phyloP scores from a whole-genome alignment of 352 stramenopile species.

The Globisporangium cystogenes region DNA sequence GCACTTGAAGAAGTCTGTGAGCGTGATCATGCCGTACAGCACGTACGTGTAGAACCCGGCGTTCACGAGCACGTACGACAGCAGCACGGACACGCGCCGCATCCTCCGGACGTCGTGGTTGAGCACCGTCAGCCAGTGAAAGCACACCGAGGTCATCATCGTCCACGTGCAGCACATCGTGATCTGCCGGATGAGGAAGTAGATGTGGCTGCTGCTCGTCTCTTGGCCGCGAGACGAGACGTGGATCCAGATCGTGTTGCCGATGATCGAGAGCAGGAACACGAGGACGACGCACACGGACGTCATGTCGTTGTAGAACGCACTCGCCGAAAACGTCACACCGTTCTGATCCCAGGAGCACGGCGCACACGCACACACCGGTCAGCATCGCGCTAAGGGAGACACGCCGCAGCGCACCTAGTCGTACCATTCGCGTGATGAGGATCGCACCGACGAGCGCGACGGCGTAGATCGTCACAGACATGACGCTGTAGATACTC shows the following conservation, averaged over 20 bases:
- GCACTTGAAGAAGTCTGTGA: constrained; percentile 81
- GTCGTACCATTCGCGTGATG: constrained; percentile 72
- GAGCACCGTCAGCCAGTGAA: constrained; percentile 78
- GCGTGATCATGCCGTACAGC: constrained; percentile 65
- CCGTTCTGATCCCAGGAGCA: constrained; percentile 44
- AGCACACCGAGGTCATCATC: constrained; percentile 84
- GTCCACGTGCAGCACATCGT: constrained; percentile 73
- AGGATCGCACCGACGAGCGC: constrained; percentile 66
- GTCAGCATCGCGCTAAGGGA: neutral
- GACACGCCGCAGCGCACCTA: neutral
- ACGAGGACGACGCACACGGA: constrained; percentile 71
- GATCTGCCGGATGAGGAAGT: constrained; percentile 68
- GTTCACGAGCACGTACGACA: constrained; percentile 61
- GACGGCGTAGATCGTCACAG: constrained; percentile 76
- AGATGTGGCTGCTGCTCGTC: constrained; percentile 54
- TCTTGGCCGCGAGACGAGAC: constrained; percentile 44
- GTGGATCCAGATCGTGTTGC: constrained; percentile 79
- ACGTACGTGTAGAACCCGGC: constrained; percentile 54
- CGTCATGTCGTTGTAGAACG: constrained; percentile 87
- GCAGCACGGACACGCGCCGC: constrained; percentile 44
- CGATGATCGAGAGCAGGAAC: constrained; percentile 66
- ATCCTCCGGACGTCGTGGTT: constrained; percentile 59
- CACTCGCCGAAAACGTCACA: constrained; percentile 61
- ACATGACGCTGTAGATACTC: constrained; percentile 87
- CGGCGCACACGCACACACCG: neutral